Base-by-base conservation (phyloP, 2,329 filamentous ascomycete species). In the Graphiopsis chlorocephala region DNA sequence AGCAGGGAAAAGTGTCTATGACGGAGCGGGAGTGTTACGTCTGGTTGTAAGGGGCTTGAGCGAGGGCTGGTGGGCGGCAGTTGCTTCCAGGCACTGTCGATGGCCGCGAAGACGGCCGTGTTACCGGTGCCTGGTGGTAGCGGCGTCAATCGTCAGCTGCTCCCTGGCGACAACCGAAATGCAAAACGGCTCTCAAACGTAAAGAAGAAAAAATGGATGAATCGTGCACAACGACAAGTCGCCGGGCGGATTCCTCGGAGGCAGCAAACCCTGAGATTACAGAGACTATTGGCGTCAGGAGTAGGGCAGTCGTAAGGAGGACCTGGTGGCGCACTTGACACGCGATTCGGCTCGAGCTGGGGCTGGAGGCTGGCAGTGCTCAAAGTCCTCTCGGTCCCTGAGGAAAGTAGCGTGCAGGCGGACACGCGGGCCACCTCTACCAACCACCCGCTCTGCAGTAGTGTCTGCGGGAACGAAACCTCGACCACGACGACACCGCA, bases 401-500 rank as follows among this genome's bases (percentile, higher is more conserved):
- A 20, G 4, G 38, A 45, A 45, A 45, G 38, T 28, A 50, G 50
- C 50, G 50, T 53, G 50, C 48, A 53, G 50, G 38, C 38, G 38
- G 38, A 45, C 38, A 45, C 38, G 38, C 50, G 50, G 50, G 50
- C 50, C 28, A 53, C 26, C 50, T 28, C 50, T 45, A 20, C 50
- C 50, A 53, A 53, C 50, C 50, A 29, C 50, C 48, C 50, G 48
- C 48, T 15, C 48, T 53, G 28, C 50, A 31, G 50, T 17, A 53
- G 26, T 28, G 28, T 17, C 14, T 17, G 50, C 50, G 50, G 50
- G 26, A 53, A n/a, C 48, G 50, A 28, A 53, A 53, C 26, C 50
- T 45, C 38, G 26, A 53, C 50, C 50, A 29, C 50, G 50, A 53
- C 50, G 50, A 58, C 29, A 58, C 55, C 55, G 55, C 55, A 58